Evolutionary conservation across 2,329 filamentous ascomycete genomes (phyloP).

Genomic region (Clonostachys chloroleuca): DNA sequence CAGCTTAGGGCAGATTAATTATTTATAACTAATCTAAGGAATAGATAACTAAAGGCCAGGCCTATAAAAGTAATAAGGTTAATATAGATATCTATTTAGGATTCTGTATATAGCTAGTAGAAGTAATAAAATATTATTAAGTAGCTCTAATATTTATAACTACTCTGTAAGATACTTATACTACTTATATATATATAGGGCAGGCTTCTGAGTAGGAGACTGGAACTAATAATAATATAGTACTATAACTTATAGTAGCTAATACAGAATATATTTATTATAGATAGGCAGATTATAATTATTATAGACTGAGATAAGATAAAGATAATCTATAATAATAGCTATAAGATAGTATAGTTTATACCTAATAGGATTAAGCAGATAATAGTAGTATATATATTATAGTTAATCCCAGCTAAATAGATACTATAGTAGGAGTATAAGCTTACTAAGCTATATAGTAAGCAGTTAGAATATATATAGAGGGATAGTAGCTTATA

Average conservation of each 20-base stretch:
- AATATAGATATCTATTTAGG: constrained; percentile 1
- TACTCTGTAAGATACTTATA: not conserved
- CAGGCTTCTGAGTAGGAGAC: not conserved
- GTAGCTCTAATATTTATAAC: constrained; percentile 1
- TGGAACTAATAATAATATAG: not conserved
- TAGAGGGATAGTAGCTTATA: not conserved
- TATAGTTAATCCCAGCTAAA: not conserved
- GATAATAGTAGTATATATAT: not conserved
- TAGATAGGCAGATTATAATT: constrained; percentile 2
- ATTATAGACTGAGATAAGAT: constrained; percentile 3
- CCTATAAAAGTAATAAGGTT: constrained; percentile 2
- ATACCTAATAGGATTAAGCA: not conserved
- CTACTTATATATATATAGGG: not conserved
- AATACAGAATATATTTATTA: constrained; percentile 1
- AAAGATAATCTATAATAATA: not conserved
- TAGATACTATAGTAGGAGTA: not conserved
- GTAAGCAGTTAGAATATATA: not conserved
- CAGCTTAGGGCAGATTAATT: constrained; percentile 4
- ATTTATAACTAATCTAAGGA: constrained; percentile 6
- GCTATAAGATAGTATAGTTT: not conserved
- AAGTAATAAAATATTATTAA: constrained; percentile 1
- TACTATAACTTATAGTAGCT: not conserved
- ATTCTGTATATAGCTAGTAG: constrained; percentile 1
- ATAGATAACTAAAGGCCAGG: constrained; percentile 4
- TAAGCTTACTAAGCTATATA: not conserved